Conservation (phyloP, 768 basidiomycete species). For the Leccinum rimulosum region DNA sequence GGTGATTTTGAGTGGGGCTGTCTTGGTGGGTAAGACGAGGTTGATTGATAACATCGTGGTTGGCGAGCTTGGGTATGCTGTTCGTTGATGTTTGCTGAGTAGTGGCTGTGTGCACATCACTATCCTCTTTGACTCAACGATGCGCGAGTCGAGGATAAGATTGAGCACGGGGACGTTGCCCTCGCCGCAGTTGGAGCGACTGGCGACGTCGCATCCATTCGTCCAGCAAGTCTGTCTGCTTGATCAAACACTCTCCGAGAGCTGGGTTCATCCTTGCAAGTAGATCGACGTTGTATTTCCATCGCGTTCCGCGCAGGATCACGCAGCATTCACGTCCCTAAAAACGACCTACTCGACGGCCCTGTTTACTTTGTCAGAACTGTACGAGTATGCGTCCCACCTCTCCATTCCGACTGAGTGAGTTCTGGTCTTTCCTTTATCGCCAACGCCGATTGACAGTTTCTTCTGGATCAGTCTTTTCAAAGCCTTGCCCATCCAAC, state of each 20-base stretch:
- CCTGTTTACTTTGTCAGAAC: conserved; percentile 41
- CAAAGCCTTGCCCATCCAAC: conserved; percentile 33
- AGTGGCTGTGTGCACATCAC: conserved; percentile 16
- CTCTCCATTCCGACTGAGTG: conserved; percentile 14
- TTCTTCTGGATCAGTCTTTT: conserved; percentile 32
- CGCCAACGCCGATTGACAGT: not conserved
- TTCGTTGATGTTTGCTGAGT: conserved; percentile 1
- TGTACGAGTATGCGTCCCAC: conserved; percentile 39
- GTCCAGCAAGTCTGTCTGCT: conserved; percentile 45
- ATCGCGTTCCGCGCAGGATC: conserved; percentile 38
- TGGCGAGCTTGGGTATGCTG: conserved; percentile 39
- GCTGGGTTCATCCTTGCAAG: conserved; percentile 6
- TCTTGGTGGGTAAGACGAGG: conserved; percentile 83
- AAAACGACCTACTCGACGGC: conserved; percentile 46
- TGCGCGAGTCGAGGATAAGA: conserved; percentile 18
- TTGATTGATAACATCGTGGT: conserved; percentile 92
- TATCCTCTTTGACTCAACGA: not conserved
- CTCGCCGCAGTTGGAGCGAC: conserved; percentile 30
- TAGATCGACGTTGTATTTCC: conserved; percentile 68
- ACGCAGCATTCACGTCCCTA: conserved; percentile 39
- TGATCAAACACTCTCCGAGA: not conserved
- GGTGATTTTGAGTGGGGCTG: conserved; percentile 80
- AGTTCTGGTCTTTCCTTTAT: not conserved
- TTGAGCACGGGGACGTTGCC: conserved; percentile 22
- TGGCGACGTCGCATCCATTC: conserved; percentile 48